Base-by-base conservation (phyloP, 805 yeast genomes). In the Candida khao-thaluensis region DNA sequence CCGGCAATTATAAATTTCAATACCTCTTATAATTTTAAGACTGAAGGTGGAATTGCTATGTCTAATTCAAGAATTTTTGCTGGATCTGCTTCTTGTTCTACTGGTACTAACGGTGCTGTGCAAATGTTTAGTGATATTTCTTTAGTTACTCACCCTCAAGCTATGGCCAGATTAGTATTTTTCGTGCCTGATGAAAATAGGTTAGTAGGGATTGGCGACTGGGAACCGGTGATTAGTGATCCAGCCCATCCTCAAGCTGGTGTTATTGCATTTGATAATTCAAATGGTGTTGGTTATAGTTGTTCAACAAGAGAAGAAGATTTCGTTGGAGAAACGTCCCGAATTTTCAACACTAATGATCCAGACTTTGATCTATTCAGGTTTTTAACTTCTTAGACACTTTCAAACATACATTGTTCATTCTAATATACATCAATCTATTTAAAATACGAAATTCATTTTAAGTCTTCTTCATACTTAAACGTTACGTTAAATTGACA, bases 111-210 rank as follows among this genome's bases (percentile, higher is more conserved):
- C n/a, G 42, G 44, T 16, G 17, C 35, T n/a, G 42, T 37, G 7
- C 51, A 47, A 26, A 17, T 47, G 37, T 44, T 47, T 34, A 32
- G 42, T 12, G 37, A 32, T 21, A 18, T 39, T 11, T 23, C 42
- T 5, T 42, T 38, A 15, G 21, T 38, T 3, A 38, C 35, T 11
- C 38, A 40, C 27, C 48, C 51, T 4, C 18, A 44, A 7, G 48
- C 48, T 17, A 30, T 30, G 23, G 40, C 43, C 8, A 35, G 47
- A 22, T 21, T 33, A 8, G 35, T 28, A 5, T 15, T 17, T 21
- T 41, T 27, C 17, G 17, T 17, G 25, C 17, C 26, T 4, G 23
- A 25, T 10, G 29, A 24, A 11, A 12, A 37, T n/a, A 7, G 15
- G 23, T 15, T 41, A 12, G 21, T 11, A 5, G 23, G 21, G 5